Evolutionary conservation across 768 basidiomycete species (phyloP).

Genomic region (Collybia sp.): DNA sequence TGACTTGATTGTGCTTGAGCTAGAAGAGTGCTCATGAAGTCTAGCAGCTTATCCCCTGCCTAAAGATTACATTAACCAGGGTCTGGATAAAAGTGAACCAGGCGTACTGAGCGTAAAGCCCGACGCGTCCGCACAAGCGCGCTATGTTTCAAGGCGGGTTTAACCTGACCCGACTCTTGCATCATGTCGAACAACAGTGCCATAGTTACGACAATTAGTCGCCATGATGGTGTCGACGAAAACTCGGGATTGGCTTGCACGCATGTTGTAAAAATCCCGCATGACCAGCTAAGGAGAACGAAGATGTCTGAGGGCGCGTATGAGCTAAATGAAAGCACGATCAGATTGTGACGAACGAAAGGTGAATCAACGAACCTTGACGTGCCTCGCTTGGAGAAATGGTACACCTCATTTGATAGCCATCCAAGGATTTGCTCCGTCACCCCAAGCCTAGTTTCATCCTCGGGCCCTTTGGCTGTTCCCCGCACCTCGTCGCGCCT

Average conservation of each 20-base stretch:
- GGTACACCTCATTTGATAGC: constrained; percentile 63
- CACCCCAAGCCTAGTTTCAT: constrained; percentile 50
- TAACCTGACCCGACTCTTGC: constrained; percentile 45
- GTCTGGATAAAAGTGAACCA: background rate
- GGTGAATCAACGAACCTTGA: constrained; percentile 42
- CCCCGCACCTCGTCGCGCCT: constrained; percentile 55
- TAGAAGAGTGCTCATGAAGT: constrained; percentile 51
- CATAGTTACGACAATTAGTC: constrained; percentile 47
- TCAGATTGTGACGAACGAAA: constrained; percentile 1
- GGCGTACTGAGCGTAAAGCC: constrained; percentile 60
- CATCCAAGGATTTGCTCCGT: constrained; percentile 73
- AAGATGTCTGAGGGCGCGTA: constrained; percentile 59
- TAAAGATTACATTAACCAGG: constrained; percentile 8
- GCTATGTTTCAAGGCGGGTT: constrained; percentile 55
- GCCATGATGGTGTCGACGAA: constrained; percentile 43
- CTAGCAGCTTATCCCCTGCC: constrained; percentile 38
- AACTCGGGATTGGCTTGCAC: constrained; percentile 40
- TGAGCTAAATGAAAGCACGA: constrained; percentile 27
- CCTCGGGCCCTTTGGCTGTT: constrained; percentile 28
- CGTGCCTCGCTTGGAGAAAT: constrained; percentile 45
- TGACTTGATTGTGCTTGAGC: constrained; percentile 43
- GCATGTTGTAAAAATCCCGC: constrained; percentile 54
- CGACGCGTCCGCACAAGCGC: constrained; percentile 57
- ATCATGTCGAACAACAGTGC: constrained; percentile 62
- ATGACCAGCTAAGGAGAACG: constrained; percentile 69